Conservation (phyloP, 208 protist species). For the Trypanosoma melophagium region DNA sequence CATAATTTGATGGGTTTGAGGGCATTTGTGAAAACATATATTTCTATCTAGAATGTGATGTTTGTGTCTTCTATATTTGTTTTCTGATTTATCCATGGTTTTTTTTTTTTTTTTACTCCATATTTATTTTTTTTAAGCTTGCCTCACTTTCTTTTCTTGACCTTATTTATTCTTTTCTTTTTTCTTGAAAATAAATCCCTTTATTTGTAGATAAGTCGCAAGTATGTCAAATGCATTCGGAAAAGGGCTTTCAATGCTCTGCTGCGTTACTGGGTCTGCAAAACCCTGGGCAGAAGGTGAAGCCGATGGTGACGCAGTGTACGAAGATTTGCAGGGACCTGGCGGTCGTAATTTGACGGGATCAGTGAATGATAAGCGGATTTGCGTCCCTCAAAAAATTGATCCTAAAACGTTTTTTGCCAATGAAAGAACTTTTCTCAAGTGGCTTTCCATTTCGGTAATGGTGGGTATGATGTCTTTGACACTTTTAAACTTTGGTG, state of each 20-base stretch:
- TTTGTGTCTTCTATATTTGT: not conserved
- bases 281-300: slow-evolving; percentile 88
- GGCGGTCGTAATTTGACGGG: slow-evolving; percentile 75
- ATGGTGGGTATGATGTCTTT: slow-evolving; percentile 89
- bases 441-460: slow-evolving; percentile 91
- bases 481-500: slow-evolving; percentile 83
- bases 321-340: slow-evolving; percentile 68
- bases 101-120: no score
- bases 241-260: slow-evolving; percentile 66
- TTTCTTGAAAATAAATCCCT: no score
- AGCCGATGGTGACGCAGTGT: slow-evolving; percentile 86
- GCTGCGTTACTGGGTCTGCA: slow-evolving; percentile 56
- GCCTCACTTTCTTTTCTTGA: no score
- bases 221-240: slow-evolving; percentile 43
- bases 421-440: slow-evolving; percentile 92
- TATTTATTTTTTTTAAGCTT: no score
- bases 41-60: not conserved
- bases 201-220: no score
- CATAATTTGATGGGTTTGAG: not conserved
- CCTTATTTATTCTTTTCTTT: no score
- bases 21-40: not conserved
- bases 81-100: not conserved
- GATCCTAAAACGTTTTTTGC: slow-evolving; percentile 93
- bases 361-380: slow-evolving; percentile 84
- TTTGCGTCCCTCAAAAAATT: slow-evolving; percentile 91